phyloP scores from a whole-genome alignment of 495 filamentous ascomycete species.

The Paragyromitra xinjiangensis region DNA sequence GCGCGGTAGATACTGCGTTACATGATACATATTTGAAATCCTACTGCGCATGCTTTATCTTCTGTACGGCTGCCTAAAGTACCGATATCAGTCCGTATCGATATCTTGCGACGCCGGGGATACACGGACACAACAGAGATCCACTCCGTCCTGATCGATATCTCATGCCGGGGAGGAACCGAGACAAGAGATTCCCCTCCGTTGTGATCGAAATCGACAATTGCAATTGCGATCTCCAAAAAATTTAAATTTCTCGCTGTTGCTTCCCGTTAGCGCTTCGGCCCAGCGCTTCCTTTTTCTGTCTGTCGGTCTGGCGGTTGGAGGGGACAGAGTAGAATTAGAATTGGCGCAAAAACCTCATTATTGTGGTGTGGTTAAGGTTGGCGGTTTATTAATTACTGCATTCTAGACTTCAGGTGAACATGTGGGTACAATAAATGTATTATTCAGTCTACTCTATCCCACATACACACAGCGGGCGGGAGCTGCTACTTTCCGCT shows the following conservation, averaged over 20 bases:
- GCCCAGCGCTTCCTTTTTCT: neutral
- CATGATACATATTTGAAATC: conserved; percentile 7
- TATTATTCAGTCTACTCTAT: neutral
- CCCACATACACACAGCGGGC: neutral
- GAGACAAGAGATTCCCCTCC: conserved; percentile 17
- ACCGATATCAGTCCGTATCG: neutral
- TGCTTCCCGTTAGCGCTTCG: neutral
- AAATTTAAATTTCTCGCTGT: neutral
- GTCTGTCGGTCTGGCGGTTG: neutral
- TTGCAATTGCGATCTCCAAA: conserved; percentile 37
- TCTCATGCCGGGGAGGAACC: neutral
- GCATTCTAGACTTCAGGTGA: conserved; percentile 10
- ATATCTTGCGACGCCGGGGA: conserved; percentile 13
- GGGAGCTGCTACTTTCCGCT: conserved; percentile 12
- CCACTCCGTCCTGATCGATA: conserved; percentile 10
- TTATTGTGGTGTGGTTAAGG: neutral
- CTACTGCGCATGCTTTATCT: conserved; percentile 9
- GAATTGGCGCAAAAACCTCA: conserved; percentile 4
- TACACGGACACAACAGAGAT: conserved; percentile 6
- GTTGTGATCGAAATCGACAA: conserved; percentile 40
- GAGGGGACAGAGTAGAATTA: neutral
- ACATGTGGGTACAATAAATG: neutral
- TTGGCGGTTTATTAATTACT: conserved; percentile 19
- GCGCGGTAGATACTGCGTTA: neutral
- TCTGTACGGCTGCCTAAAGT: neutral